Evolutionary conservation across 768 basidiomycete genomes (phyloP).

Genomic region (Suillus subalutaceus): DNA sequence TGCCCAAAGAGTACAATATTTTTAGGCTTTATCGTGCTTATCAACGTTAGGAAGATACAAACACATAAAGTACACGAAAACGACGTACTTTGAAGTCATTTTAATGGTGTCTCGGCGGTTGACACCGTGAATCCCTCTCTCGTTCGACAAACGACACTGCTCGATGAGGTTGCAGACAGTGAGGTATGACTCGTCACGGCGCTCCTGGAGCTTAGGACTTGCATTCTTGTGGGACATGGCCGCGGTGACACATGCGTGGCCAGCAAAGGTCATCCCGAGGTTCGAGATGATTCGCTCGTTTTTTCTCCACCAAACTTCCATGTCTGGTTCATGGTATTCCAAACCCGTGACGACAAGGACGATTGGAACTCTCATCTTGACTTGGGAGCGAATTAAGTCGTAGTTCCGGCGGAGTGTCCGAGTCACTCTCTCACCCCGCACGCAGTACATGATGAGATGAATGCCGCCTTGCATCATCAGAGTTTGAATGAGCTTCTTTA

Average conservation of each 20-base stretch:
- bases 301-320: conserved; percentile 41
- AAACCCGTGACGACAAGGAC: conserved; percentile 43
- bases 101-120: background rate
- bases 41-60: background rate
- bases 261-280: background rate
- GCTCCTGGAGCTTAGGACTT: conserved; percentile 13
- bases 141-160: conserved; percentile 21
- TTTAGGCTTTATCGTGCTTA: background rate
- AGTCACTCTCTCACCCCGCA: conserved; percentile 41
- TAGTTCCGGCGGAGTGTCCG: conserved; percentile 40
- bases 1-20: conserved; percentile 46
- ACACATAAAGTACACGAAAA: background rate
- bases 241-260: background rate
- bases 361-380: conserved; percentile 36
- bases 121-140: conserved; percentile 32
- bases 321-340: conserved; percentile 26
- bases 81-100: background rate
- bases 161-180: conserved; percentile 43
- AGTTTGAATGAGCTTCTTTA: background rate
- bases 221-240: no score
- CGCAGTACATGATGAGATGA: conserved; percentile 42
- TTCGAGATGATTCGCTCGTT: conserved; percentile 25
- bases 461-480: conserved; percentile 28
- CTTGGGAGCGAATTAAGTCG: conserved; percentile 38
- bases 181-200: conserved; percentile 33